These are phyloP conservation scores for Aristolochia californica DNA, from an alignment of 164 flowering plant genomes.

Conservation along the genomic window DNA sequence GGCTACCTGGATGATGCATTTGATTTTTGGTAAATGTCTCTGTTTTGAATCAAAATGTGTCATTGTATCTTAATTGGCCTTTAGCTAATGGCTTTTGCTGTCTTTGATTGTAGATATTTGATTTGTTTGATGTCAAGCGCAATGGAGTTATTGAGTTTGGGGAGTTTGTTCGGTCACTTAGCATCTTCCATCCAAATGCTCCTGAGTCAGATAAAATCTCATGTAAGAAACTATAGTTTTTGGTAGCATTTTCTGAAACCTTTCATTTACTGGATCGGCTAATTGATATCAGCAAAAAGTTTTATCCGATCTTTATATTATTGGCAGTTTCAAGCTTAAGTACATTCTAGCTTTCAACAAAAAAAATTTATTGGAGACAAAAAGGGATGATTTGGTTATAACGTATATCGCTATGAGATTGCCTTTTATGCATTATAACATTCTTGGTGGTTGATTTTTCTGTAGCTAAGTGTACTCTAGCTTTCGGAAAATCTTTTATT, in stretches of 20 bases:
- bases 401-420: no score
- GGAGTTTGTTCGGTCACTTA: slow-evolving; percentile 73
- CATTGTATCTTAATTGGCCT: neutral
- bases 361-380: no score
- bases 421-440: neutral
- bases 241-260: no score
- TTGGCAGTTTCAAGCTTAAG: no score
- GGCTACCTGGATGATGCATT: no score
- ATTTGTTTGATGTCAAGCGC: slow-evolving; percentile 63
- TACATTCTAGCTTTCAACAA: no score
- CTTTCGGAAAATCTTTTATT: no score
- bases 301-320: no score
- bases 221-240: slow-evolving; percentile 31
- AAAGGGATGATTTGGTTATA: no score
- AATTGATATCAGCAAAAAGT: no score
- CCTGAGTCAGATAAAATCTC: slow-evolving; percentile 45
- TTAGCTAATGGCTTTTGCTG: neutral
- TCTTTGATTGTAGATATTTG: slow-evolving; percentile 48
- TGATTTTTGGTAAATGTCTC: no score
- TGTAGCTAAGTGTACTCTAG: neutral
- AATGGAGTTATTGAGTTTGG: slow-evolving; percentile 94
- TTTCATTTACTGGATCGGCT: no score
- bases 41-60: neutral
- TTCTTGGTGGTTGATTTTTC: neutral
- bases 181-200: slow-evolving; percentile 73